A percentile compares a stretch with the other conserved stretches of the same genome.
phyloP scores from a whole-genome alignment of 805 yeast species.

The Hanseniaspora mollemarum region DNA sequence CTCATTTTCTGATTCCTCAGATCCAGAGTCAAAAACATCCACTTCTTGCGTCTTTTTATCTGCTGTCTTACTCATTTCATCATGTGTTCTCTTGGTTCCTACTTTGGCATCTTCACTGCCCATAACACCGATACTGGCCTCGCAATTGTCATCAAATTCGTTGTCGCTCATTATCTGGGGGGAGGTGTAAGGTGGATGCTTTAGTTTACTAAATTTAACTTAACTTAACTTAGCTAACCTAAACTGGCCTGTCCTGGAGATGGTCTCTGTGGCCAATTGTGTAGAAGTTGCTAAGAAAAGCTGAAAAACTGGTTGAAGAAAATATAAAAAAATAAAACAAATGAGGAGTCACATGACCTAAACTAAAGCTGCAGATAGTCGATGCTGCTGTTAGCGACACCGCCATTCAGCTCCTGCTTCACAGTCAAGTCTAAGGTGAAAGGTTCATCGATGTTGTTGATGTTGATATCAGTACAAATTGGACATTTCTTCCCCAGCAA shows the following conservation, averaged over 20 bases:
- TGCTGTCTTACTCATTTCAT: conserved; percentile 19
- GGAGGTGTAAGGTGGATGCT: too few species aligned
- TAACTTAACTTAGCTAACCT: too few species aligned
- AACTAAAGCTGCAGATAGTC: conserved; percentile 5
- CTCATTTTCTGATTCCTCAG: conserved; percentile 16
- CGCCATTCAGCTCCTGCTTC: neutral
- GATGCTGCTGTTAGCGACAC: neutral
- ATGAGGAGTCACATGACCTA: neutral
- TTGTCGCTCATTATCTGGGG: conserved; percentile 19
- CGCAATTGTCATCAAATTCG: conserved; percentile 31
- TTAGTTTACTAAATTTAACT: too few species aligned
- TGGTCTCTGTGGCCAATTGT: too few species aligned
- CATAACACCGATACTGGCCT: conserved; percentile 23
- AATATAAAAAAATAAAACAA: too few species aligned
- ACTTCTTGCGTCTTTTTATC: conserved; percentile 16
- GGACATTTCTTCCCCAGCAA: conserved; percentile 56
- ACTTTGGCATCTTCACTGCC: conserved; percentile 3
- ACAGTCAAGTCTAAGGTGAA: conserved; percentile 25
- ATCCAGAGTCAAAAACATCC: conserved; percentile 18
- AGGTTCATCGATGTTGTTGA: conserved; percentile 57
- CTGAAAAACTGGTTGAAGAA: too few species aligned
- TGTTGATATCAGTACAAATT: conserved; percentile 62
- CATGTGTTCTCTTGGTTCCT: conserved; percentile 21
- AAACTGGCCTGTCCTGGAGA: too few species aligned
- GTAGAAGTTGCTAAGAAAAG: too few species aligned